A percentile compares a stretch with the other conserved stretches of the same genome.
Evolutionary conservation across 2,329 filamentous ascomycete species (phyloP).

Genomic region (Aspergillus sclerotialis): DNA sequence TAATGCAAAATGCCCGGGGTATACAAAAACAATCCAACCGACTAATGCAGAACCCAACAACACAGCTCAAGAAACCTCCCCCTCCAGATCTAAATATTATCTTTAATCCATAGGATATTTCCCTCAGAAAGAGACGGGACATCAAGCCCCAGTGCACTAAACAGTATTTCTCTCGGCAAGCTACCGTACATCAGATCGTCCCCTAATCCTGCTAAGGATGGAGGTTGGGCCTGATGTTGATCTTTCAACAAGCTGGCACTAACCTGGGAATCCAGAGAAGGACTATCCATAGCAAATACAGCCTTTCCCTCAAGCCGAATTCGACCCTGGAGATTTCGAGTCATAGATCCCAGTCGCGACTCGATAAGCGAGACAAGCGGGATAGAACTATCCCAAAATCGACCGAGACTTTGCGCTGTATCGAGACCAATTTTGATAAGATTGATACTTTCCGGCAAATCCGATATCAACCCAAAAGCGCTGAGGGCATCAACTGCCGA

Average conservation of each 20-base stretch:
- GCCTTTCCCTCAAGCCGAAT: constrained; percentile 25
- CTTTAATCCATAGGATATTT: constrained; percentile 21
- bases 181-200: constrained; percentile 40
- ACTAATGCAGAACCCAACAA: no score
- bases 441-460: constrained; percentile 47
- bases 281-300: constrained; percentile 30
- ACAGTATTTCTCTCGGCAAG: constrained; percentile 19
- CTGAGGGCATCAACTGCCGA: constrained; percentile 62
- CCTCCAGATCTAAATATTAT: constrained; percentile 3
- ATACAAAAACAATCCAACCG: not conserved
- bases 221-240: constrained; percentile 7
- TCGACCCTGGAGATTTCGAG: constrained; percentile 28
- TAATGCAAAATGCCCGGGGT: not conserved
- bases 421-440: constrained; percentile 48
- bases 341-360: constrained; percentile 39
- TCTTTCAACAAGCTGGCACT: constrained; percentile 16
- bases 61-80: no score
- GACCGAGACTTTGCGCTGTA: constrained; percentile 50
- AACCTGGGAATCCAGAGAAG: constrained; percentile 34
- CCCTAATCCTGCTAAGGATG: constrained; percentile 11
- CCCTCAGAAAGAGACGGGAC: constrained; percentile 16
- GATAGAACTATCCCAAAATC: constrained; percentile 54
- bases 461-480: constrained; percentile 49
- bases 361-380: constrained; percentile 46
- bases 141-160: constrained; percentile 24